Percentiles rank a stretch among this genome's conserved stretches.
These are phyloP conservation scores for Aspergillus proliferans DNA, from an alignment of 2,329 filamentous ascomycete species.

Conservation along the genomic window DNA sequence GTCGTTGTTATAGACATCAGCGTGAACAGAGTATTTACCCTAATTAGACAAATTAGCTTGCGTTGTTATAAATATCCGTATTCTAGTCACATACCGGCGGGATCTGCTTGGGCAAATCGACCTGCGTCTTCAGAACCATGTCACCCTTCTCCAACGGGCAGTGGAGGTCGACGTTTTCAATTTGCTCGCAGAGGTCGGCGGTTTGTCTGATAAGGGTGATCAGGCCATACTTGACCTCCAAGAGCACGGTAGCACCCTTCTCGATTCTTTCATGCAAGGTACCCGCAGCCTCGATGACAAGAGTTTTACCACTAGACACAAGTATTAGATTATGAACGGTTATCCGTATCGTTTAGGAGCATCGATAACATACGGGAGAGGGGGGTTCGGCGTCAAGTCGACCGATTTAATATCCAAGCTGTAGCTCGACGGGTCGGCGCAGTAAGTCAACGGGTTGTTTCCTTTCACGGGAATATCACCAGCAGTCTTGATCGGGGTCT, in stretches of 20 bases:
- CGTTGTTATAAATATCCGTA: not conserved
- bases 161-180: conserved; percentile 77
- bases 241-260: conserved; percentile 70
- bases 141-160: conserved; percentile 82
- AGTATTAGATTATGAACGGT: conserved; percentile 3
- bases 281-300: conserved; percentile 73
- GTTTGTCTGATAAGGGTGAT: conserved; percentile 79
- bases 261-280: conserved; percentile 66
- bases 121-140: conserved; percentile 67
- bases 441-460: conserved; percentile 78
- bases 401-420: conserved; percentile 72
- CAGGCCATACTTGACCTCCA: conserved; percentile 89
- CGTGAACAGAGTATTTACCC: conserved; percentile 85
- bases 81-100: conserved; percentile 63
- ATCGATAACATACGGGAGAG: conserved; percentile 61
- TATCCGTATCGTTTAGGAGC: not conserved
- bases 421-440: conserved; percentile 62
- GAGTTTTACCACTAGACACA: conserved; percentile 60
- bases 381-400: conserved; percentile 79
- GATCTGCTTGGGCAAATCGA: conserved; percentile 79
- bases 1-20: conserved; percentile 73
- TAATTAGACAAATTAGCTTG: conserved; percentile 31
- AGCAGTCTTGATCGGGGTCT: conserved; percentile 46
- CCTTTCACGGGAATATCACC: conserved; percentile 65
- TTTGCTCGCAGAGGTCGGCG: conserved; percentile 82